phyloP scores from a whole-genome alignment of 1,284 basidiomycete species.

The Fomitopsis betulina region DNA sequence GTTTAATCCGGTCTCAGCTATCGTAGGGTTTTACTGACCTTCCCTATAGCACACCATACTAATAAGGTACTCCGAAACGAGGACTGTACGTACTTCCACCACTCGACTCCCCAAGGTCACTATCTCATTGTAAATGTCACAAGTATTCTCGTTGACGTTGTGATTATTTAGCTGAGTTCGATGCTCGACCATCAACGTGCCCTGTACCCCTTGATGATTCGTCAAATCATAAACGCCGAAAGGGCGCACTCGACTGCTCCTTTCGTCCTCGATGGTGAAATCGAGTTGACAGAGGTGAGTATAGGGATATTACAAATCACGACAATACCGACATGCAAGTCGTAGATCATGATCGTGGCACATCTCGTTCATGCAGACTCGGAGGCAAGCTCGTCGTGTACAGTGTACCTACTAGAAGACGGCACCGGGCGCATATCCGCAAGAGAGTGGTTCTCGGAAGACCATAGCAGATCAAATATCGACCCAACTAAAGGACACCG shows the following conservation, averaged over 20 bases:
- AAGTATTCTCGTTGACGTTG: not conserved
- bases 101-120: not conserved
- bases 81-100: not conserved
- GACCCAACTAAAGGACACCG: not conserved
- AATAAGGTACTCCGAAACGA: no score
- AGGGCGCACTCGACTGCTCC: slow-evolving; percentile 48
- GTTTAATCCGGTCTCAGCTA: no score
- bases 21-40: no score
- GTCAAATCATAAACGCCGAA: slow-evolving; percentile 48
- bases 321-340: slow-evolving; percentile 16
- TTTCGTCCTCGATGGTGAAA: slow-evolving; percentile 55
- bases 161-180: not conserved
- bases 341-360: slow-evolving; percentile 43
- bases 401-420: slow-evolving; percentile 28
- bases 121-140: no score
- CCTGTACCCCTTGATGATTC: slow-evolving; percentile 58
- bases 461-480: not conserved
- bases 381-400: slow-evolving; percentile 39
- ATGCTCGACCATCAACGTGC: not conserved
- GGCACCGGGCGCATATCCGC: slow-evolving; percentile 28
- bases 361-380: slow-evolving; percentile 27
- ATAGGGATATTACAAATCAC: not conserved
- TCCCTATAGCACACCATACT: no score
- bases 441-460: slow-evolving; percentile 10
- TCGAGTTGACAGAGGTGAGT: slow-evolving; percentile 32